Conservation (phyloP, 2,329 filamentous ascomycete genomes). For the Talaromyces sp. region DNA sequence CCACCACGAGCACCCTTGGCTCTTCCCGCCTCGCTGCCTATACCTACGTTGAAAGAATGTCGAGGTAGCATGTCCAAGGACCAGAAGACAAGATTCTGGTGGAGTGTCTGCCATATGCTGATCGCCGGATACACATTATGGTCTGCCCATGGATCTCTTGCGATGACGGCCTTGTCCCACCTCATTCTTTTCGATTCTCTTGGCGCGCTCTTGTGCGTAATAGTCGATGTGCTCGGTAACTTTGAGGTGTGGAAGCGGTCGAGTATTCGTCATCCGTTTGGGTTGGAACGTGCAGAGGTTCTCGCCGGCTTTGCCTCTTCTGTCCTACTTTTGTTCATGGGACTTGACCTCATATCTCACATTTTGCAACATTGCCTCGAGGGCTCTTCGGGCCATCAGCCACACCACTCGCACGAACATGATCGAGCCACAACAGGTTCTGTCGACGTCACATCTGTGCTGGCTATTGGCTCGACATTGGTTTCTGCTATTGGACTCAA, state of each 20-base stretch:
- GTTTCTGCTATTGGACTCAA: slow-evolving; percentile 80
- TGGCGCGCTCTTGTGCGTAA: slow-evolving; percentile 83
- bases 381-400: slow-evolving; percentile 63
- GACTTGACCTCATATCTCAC: slow-evolving; percentile 90
- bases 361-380: slow-evolving; percentile 91
- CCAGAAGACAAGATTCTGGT: slow-evolving; percentile 75
- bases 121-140: slow-evolving; percentile 82
- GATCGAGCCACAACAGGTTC: slow-evolving; percentile 65
- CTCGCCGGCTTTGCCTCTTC: slow-evolving; percentile 94
- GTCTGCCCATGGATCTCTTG: slow-evolving; percentile 76
- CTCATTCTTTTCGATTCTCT: slow-evolving; percentile 93
- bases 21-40: slow-evolving; percentile 83
- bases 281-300: slow-evolving; percentile 84
- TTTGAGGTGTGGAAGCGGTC: slow-evolving; percentile 97
- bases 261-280: slow-evolving; percentile 89
- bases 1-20: slow-evolving; percentile 78
- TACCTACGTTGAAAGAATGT: slow-evolving; percentile 83
- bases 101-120: slow-evolving; percentile 82
- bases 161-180: slow-evolving; percentile 87
- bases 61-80: slow-evolving; percentile 84
- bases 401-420: slow-evolving; percentile 65
- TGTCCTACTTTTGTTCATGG: slow-evolving; percentile 94
- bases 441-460: slow-evolving; percentile 72
- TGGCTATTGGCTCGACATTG: slow-evolving; percentile 76
- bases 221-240: slow-evolving; percentile 87